Base-by-base conservation (phyloP, 2,329 filamentous ascomycete species). In the Xylariaceae sp. region DNA sequence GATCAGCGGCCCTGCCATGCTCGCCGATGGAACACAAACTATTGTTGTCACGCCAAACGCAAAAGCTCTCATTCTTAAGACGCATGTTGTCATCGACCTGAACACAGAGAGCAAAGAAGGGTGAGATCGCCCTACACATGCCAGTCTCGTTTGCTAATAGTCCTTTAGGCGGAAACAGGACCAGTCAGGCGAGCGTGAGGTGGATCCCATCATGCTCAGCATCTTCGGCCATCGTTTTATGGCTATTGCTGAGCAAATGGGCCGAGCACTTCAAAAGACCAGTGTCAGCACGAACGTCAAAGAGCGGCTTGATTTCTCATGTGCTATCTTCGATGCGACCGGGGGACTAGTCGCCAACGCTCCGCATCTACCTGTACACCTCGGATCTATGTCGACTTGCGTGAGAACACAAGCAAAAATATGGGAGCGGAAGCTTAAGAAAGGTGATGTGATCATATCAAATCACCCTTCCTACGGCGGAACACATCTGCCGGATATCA, bases 1-100 rank as follows among this genome's bases (percentile, higher is more conserved):
- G 17, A 75, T 96, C 47, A 74, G 77, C 43, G 91, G 91, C 0
- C 91, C 91, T 1, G 90, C 90, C 0, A 89, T 96, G 69, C 78
- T 96, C 50, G 89, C 89, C 2, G 91, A 92, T 62, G 86, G 86
- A 9, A 91, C 88, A 1, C 92, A 96, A 68, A 97, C 92, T 0
- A 94, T 97, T 54, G 89, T 96, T 0, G 84, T 96, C 2, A 88
- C 89, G 0, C 92, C 91, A 0, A 81, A 80, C 30, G 82, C 90
- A 2, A 81, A 82, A 18, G 92, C 91, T 0, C 71, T 90, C 19
- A 76, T 96, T 31, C 83, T 95, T 15, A 78, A 89, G 54, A 95
- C 90, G 0, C 92, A 96, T 61, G 89, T 96, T 7, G 79, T 96
- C 6, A 91, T 96, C 62, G 90, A 96, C 56, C 80, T 94, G 38